Conservation (phyloP, 371 early-diverging fungal genomes). For the Nosema muscidifuracis region DNA sequence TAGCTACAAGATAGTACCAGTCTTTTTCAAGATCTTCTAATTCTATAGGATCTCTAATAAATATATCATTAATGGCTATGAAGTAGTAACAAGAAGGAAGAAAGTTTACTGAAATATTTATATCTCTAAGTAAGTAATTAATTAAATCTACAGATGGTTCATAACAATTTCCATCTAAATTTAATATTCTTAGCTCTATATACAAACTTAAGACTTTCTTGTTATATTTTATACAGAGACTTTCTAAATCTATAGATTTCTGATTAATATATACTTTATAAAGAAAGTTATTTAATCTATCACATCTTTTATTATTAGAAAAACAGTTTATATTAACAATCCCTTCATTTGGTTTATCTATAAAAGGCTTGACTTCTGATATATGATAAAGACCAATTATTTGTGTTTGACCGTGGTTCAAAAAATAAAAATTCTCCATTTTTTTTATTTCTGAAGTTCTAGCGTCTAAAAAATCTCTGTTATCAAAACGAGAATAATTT, state of each 20-base stretch:
- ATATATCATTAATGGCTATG: not conserved
- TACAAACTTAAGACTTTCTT: conserved; percentile 4
- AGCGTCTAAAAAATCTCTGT: not conserved
- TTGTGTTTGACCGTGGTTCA: not conserved
- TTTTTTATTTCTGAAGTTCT: conserved; percentile 3
- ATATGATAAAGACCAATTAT: not conserved
- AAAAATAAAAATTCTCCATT: not conserved
- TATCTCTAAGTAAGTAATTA: conserved; percentile 7
- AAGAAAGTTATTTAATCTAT: conserved; percentile 13
- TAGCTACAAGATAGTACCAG: conserved; percentile 10
- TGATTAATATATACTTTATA: conserved; percentile 28
- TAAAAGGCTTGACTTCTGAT: conserved; percentile 4
- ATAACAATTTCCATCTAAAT: conserved; percentile 14
- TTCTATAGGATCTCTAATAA: conserved; percentile 30
- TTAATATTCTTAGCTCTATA: conserved; percentile 22
- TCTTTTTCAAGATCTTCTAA: conserved; percentile 19
- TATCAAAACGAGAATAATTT: conserved; percentile 6
- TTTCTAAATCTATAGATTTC: conserved; percentile 31
- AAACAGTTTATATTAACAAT: conserved; percentile 4
- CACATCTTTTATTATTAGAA: conserved; percentile 3
- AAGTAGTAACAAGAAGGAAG: conserved; percentile 27
- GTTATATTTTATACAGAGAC: conserved; percentile 15
- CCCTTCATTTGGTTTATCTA: conserved; percentile 33
- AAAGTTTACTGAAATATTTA: conserved; percentile 28
- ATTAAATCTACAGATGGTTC: conserved; percentile 6